phyloP scores from a whole-genome alignment of 1,284 basidiomycete genomes.

The Malassezia globosa region DNA sequence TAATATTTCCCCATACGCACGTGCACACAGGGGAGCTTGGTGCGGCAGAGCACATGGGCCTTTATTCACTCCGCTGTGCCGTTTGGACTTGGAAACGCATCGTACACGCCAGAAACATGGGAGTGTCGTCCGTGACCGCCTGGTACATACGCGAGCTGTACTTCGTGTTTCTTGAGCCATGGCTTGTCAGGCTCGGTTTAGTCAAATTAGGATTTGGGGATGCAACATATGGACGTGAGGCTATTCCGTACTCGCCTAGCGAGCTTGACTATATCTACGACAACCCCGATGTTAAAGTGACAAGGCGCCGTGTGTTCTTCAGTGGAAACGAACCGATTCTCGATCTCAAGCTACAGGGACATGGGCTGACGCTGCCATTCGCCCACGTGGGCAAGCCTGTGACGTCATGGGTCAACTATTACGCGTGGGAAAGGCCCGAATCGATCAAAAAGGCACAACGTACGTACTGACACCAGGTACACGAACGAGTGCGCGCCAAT shows the following conservation, averaged over 20 bases:
- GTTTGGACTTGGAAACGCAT: too few species aligned
- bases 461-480: not conserved
- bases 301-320: conserved; percentile 27
- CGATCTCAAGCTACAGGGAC: conserved; percentile 21
- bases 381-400: conserved; percentile 14
- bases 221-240: conserved; percentile 35
- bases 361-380: conserved; percentile 1
- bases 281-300: conserved; percentile 31
- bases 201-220: conserved; percentile 30
- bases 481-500: not conserved
- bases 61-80: too few species aligned
- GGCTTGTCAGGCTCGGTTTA: conserved; percentile 30
- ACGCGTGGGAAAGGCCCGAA: conserved; percentile 31
- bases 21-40: too few species aligned
- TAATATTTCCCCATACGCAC: too few species aligned
- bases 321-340: conserved; percentile 18
- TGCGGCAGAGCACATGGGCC: too few species aligned
- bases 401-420: conserved; percentile 29
- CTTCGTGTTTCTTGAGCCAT: conserved; percentile 35
- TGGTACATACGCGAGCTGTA: conserved; percentile 16
- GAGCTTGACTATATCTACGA: conserved; percentile 39
- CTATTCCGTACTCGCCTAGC: conserved; percentile 24
- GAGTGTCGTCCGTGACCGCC: too few species aligned
- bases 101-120: too few species aligned
- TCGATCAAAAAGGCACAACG: conserved; percentile 20